Percentiles rank a stretch among this genome's conserved stretches.
These are phyloP conservation scores for Raffaelea ambrosiae DNA, from an alignment of 2,329 filamentous ascomycete species.

Conservation along the genomic window DNA sequence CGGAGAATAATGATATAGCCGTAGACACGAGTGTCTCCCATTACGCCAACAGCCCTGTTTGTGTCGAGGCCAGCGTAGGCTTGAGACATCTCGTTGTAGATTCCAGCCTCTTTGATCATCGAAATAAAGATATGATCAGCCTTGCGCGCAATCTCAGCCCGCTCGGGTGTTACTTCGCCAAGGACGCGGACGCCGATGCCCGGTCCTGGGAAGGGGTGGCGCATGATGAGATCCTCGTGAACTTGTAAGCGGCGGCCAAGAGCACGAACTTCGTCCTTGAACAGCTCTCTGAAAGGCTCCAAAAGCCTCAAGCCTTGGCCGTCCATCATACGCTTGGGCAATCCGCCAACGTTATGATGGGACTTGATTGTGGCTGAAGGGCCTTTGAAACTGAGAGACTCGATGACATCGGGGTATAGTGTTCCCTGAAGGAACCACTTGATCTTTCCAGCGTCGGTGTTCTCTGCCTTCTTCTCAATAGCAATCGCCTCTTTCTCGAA, in stretches of 20 bases:
- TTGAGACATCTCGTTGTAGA: constrained; percentile 58
- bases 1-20: constrained; percentile 25
- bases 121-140: constrained; percentile 73
- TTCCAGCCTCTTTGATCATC: constrained; percentile 62
- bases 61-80: constrained; percentile 38
- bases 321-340: constrained; percentile 28
- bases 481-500: constrained; percentile 66
- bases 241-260: constrained; percentile 64
- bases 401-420: constrained; percentile 34
- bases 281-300: constrained; percentile 70
- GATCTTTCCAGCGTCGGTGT: constrained; percentile 66
- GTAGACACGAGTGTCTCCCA: constrained; percentile 26
- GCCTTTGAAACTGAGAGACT: constrained; percentile 38
- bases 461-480: constrained; percentile 63
- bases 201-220: constrained; percentile 35
- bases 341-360: constrained; percentile 36
- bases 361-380: constrained; percentile 42
- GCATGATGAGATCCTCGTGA: constrained; percentile 65
- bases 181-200: constrained; percentile 70
- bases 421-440: constrained; percentile 85
- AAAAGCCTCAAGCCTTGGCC: no score
- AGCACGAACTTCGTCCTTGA: constrained; percentile 66
- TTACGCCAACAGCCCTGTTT: constrained; percentile 31
- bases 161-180: constrained; percentile 73
- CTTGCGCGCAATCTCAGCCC: constrained; percentile 69